Base-by-base conservation (phyloP, 768 basidiomycete species). In the Boletus huronensis region DNA sequence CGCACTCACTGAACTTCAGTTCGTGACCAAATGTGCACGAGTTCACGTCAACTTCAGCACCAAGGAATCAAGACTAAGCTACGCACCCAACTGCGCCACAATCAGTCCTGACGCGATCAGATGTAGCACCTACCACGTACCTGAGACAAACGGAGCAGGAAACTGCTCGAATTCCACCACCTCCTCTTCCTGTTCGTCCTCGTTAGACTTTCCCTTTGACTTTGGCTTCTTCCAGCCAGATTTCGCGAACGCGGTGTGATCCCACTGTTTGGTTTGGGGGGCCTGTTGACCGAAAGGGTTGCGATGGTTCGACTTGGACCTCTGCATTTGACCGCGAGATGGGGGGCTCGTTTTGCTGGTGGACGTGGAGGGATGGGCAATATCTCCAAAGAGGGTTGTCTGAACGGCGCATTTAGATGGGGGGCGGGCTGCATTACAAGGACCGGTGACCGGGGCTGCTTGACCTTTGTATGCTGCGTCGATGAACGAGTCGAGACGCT, bases 201-300 rank as follows among this genome's bases (percentile, higher is more conserved):
- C 79, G 32, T 74, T 72, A 75, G 21, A 71, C 77, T 69, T 83
- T 84, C 7, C 76, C 77, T 66, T 82, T 86, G 66, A 62, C 60
- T 79, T 81, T 38, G 73, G 70, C 48, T 75, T 79, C 63, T 77
- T 84, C 73, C 80, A 72, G 0, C 93, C 93, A 4, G 86, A 82
- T 73, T 91, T 89, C 6, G 93, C 86, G 64, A 90, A 96, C 13
- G 76, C 83, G 0, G 94, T 92, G 23, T 91, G 86, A 66, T 98
- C 93, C 97, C 97, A 99, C 44, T 78, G 75, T 75, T 96, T 98
- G 1, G 79, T 82, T 69, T 88, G 85, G 19, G 77, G 77, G 5
- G 81, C 76, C 53, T 81, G 81, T 45, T 80, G 77, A 9, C 82
- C 82, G 55, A 82, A 84, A 0, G 70, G 66, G 56, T 75, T 68